Base-by-base conservation (phyloP, 1,139 yeast genomes). In the Pichiaceae sp. region DNA sequence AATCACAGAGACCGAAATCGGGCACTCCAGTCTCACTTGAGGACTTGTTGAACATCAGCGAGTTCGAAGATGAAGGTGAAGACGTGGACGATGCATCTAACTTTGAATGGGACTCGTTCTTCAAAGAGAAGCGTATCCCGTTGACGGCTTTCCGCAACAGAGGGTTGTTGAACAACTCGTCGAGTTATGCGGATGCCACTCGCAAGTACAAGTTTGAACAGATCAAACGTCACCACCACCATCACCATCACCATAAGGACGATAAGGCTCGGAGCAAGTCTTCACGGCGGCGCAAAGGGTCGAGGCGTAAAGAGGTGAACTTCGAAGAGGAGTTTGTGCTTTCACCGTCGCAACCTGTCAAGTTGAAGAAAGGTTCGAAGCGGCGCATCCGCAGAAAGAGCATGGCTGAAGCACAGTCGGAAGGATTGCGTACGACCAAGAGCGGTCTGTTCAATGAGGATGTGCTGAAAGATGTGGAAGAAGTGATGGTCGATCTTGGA, bases 61-160 rank as follows among this genome's bases (percentile, higher is more conserved):
- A 85, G 54, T 65, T 89, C 45, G 96, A 86, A 49, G 87, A 83
- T 48, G 85, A 75, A 35, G 28, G 28, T 35, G 37, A 37, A 17
- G 34, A 33, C 11, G 37, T 33, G 16, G 36, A 33, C 45, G 96
- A 86, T 49, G 16, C n/a, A 6, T 29, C 31, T 9, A 75, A 68
- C 39, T 68, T 41, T 66, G 78, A 81, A 48, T 76, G 50, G 75
- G 71, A 56, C 66, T 71, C 55, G 64, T 42, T 39, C 40, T 72
- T 50, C 39, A 70, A 66, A 45, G 72, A 74, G 47, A 70, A 73
- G 33, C 72, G 73, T 42, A 84, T 85, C 8, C 96, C 96, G 2
- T 61, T 87, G 30, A 85, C 94, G 4, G 96, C 96, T 1, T 87
- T 87, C 56, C 68, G 96, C 50, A 87, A 86, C 59, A 81, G 85